These are phyloP conservation scores for Ascochyta fabae DNA, from an alignment of 2,329 filamentous ascomycete species.

Conservation along the genomic window DNA sequence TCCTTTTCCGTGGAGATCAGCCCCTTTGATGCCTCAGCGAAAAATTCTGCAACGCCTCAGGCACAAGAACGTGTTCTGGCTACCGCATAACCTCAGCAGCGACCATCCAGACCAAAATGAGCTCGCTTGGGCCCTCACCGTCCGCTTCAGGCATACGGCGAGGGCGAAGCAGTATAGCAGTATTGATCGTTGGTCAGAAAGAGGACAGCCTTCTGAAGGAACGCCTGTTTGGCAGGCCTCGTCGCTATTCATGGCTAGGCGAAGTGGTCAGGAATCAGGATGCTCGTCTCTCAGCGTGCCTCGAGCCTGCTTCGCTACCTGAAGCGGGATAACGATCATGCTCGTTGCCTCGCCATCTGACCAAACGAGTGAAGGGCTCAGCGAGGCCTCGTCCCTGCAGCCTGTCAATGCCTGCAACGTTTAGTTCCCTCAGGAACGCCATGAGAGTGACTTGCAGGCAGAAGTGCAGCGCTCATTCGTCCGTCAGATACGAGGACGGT, in stretches of 20 bases:
- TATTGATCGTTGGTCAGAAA: slow-evolving; percentile 32
- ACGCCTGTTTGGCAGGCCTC: slow-evolving; percentile 34
- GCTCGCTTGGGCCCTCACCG: slow-evolving; percentile 31
- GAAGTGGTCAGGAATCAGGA: slow-evolving; percentile 10
- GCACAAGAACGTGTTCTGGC: slow-evolving; percentile 16
- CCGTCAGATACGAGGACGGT: slow-evolving; percentile 12
- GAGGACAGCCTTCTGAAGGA: slow-evolving; percentile 13
- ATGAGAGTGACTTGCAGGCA: slow-evolving; percentile 12
- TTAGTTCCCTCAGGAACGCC: slow-evolving; percentile 19
- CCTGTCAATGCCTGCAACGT: slow-evolving; percentile 18
- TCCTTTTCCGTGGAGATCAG: slow-evolving; percentile 19
- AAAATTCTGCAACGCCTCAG: slow-evolving; percentile 21
- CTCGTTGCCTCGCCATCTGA: slow-evolving; percentile 23
- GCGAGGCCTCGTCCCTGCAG: slow-evolving; percentile 12
- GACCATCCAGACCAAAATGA: slow-evolving; percentile 30
- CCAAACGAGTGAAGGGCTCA: slow-evolving; percentile 19
- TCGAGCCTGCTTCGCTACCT: slow-evolving; percentile 10
- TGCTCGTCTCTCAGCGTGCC: slow-evolving; percentile 15
- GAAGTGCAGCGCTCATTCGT: slow-evolving; percentile 14
- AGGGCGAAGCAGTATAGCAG: slow-evolving; percentile 33
- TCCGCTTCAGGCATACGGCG: slow-evolving; percentile 18
- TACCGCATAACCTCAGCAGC: slow-evolving; percentile 33
- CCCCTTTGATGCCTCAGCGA: slow-evolving; percentile 19
- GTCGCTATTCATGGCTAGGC: slow-evolving; percentile 26
- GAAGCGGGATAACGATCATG: slow-evolving; percentile 38